These are phyloP conservation scores for Aspergillus sp. DNA, from an alignment of 2,329 filamentous ascomycete genomes.

Conservation along the genomic window DNA sequence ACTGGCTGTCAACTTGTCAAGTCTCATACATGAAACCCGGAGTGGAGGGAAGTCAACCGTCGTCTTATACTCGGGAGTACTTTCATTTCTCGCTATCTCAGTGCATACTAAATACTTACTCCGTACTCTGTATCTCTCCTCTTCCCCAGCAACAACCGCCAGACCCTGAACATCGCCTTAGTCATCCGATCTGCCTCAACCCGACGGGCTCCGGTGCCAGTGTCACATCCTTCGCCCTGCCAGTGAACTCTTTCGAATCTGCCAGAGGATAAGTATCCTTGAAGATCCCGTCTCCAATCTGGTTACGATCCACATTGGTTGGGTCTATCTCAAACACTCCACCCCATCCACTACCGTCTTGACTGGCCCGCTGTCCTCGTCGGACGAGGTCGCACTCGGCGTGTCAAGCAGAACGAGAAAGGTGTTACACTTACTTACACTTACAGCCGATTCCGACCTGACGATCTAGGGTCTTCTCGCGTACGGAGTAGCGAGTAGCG, in stretches of 20 bases:
- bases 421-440: background rate
- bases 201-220: background rate
- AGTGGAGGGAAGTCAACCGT: background rate
- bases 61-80: background rate
- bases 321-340: slow-evolving; percentile 17
- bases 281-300: slow-evolving; percentile 11
- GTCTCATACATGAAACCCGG: background rate
- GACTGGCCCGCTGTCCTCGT: slow-evolving; percentile 6
- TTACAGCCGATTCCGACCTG: background rate
- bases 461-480: too few relatives aligned
- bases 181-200: background rate
- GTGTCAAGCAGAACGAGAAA: background rate
- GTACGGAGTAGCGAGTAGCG: too few relatives aligned
- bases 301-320: slow-evolving; percentile 13
- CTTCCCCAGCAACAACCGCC: too few relatives aligned
- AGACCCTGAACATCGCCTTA: background rate
- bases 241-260: background rate
- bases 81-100: background rate
- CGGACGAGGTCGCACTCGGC: background rate
- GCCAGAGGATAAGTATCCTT: background rate
- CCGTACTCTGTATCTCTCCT: too few relatives aligned
- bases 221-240: background rate
- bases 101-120: background rate
- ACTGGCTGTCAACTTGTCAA: background rate
- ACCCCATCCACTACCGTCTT: background rate